Conservation (phyloP, 495 filamentous ascomycete species). For the Penicillium chermesinum region DNA sequence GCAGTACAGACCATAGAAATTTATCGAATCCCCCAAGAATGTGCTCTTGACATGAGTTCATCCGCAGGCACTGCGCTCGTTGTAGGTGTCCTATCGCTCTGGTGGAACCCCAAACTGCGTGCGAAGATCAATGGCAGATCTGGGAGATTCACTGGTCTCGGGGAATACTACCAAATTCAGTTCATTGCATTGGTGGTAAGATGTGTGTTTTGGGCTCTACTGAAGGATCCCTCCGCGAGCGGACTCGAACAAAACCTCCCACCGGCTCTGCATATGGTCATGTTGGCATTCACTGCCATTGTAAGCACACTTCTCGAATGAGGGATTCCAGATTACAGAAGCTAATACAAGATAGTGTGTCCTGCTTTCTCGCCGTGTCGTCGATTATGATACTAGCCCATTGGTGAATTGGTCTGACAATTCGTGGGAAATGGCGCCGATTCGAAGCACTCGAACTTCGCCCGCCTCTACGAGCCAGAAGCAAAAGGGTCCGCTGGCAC, state of each 20-base stretch:
- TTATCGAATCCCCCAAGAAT: conserved; percentile 21
- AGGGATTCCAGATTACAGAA: too few relatives aligned
- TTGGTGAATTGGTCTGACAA: conserved; percentile 51
- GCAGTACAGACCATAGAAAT: conserved; percentile 19
- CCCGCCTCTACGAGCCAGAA: conserved; percentile 12
- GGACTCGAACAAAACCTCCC: conserved; percentile 34
- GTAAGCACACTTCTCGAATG: conserved; percentile 41
- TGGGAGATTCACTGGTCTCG: conserved; percentile 58
- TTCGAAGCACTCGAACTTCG: conserved; percentile 25
- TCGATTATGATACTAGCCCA: conserved; percentile 49
- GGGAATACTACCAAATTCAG: conserved; percentile 66
- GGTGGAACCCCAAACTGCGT: conserved; percentile 73
- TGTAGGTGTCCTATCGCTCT: conserved; percentile 53
- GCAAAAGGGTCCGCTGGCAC: conserved; percentile 13
- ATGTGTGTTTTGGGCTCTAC: conserved; percentile 46
- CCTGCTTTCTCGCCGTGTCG: conserved; percentile 42
- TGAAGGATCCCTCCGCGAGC: conserved; percentile 44
- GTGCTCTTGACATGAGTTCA: conserved; percentile 29
- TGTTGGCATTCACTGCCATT: conserved; percentile 47
- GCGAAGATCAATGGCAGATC: conserved; percentile 58
- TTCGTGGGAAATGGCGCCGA: conserved; percentile 30
- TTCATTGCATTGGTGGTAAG: conserved; percentile 55
- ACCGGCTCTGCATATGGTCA: conserved; percentile 52
- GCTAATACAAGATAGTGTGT: conserved; percentile 26
- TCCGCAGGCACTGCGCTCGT: conserved; percentile 44